Evolutionary conservation across 1,284 basidiomycete species (phyloP).

Genomic region (Cutaneotrichosporon cavernicola): DNA sequence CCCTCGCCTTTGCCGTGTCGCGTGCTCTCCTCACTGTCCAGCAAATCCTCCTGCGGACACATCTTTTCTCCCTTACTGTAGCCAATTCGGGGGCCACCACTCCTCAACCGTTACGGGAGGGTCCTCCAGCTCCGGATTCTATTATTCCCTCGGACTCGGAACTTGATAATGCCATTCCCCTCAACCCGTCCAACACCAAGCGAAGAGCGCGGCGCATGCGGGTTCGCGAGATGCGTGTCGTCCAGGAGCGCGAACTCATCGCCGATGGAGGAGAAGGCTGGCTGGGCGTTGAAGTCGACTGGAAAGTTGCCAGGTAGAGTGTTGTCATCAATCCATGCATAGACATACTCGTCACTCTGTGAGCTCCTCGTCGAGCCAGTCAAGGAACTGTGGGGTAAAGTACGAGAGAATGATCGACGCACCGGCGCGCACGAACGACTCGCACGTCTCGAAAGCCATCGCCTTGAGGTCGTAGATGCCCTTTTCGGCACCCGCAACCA

Average conservation of each 20-base stretch:
- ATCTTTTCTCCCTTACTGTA: constrained; percentile 54
- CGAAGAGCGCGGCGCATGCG: constrained; percentile 70
- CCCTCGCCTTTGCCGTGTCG: constrained; percentile 63
- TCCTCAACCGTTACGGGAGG: constrained; percentile 34
- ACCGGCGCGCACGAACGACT: constrained; percentile 87
- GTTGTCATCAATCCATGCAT: not conserved
- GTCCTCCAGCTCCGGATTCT: constrained; percentile 16
- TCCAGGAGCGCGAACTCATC: constrained; percentile 63
- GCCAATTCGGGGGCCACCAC: constrained; percentile 31
- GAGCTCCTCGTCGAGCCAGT: constrained; percentile 68
- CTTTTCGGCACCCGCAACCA: constrained; percentile 86
- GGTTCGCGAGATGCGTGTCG: constrained; percentile 73
- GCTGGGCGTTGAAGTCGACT: constrained; percentile 39
- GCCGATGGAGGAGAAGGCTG: constrained; percentile 38
- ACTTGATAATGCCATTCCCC: constrained; percentile 57
- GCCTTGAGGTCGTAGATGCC: constrained; percentile 87
- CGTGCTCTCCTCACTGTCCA: constrained; percentile 79
- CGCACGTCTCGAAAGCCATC: constrained; percentile 91
- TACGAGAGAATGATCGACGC: constrained; percentile 88
- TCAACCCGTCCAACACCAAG: constrained; percentile 59
- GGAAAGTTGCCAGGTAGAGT: constrained; percentile 23
- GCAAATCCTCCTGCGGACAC: constrained; percentile 72
- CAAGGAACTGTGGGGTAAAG: constrained; percentile 92
- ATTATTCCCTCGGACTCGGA: constrained; percentile 65
- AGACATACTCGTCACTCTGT: not conserved